These are phyloP conservation scores for Jaminaea rosea DNA, from an alignment of 1,284 basidiomycete genomes.

Conservation along the genomic window DNA sequence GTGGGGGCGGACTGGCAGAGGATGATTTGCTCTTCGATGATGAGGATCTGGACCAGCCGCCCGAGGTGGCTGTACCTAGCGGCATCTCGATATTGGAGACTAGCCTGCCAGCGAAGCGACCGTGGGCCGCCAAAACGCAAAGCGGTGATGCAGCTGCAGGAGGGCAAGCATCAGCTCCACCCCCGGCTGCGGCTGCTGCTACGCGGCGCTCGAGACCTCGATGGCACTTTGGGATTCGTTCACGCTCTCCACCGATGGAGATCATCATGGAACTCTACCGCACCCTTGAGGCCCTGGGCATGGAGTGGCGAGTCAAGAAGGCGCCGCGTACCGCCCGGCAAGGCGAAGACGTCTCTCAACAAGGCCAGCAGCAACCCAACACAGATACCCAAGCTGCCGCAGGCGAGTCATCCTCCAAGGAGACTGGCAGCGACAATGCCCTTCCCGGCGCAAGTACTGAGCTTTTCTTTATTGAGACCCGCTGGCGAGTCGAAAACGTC, in stretches of 20 bases:
- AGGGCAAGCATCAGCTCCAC: background rate
- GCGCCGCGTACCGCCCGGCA: slow-evolving; percentile 2
- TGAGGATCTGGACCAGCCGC: slow-evolving; percentile 17
- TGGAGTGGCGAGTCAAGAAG: slow-evolving; percentile 67
- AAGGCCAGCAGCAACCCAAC: background rate
- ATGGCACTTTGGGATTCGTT: slow-evolving; percentile 98
- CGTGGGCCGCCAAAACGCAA: too few relatives aligned
- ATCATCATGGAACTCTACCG: slow-evolving; percentile 98
- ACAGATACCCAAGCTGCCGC: background rate
- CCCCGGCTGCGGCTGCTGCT: slow-evolving; percentile 10
- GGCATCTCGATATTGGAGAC: slow-evolving; percentile 34
- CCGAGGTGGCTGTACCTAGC: slow-evolving; percentile 1
- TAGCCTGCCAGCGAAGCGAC: slow-evolving; percentile 14
- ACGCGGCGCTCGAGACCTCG: slow-evolving; percentile 49
- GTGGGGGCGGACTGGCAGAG: slow-evolving; percentile 15
- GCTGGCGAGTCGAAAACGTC: slow-evolving; percentile 59
- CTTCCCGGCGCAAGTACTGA: slow-evolving; percentile 50
- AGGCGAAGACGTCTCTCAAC: too few relatives aligned
- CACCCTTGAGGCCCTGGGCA: slow-evolving; percentile 79
- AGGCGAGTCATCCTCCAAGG: background rate
- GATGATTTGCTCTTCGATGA: slow-evolving; percentile 20
- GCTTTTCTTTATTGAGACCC: slow-evolving; percentile 89
- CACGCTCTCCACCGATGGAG: slow-evolving; percentile 91
- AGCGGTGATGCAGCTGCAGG: background rate
- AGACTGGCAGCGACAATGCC: slow-evolving; percentile 44